phyloP scores from a whole-genome alignment of 2,329 filamentous ascomycete species.

The Didymella keratinophila region DNA sequence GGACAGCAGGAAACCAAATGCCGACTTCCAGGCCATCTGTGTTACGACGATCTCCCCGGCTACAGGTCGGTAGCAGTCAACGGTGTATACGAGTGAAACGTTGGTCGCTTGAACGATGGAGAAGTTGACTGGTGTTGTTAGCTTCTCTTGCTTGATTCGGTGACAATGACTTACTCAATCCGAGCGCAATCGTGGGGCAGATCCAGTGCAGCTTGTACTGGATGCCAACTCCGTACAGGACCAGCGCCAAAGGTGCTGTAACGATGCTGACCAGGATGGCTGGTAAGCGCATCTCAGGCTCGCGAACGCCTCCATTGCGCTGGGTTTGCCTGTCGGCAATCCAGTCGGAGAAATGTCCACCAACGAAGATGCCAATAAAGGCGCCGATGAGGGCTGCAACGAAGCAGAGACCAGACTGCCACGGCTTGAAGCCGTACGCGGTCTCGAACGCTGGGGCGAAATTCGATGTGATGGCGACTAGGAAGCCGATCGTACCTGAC shows the following conservation, averaged over 20 bases:
- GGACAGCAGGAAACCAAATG: slow-evolving; percentile 39
- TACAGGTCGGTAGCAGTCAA: slow-evolving; percentile 65
- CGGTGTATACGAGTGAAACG: slow-evolving; percentile 62
- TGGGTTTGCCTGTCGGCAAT: neutral
- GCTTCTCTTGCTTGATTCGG: neutral
- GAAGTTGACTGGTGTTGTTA: neutral
- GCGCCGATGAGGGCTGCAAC: neutral
- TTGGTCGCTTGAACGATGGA: neutral
- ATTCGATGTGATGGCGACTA: neutral
- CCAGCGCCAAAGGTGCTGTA: neutral
- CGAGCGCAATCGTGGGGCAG: neutral
- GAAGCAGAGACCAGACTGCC: neutral
- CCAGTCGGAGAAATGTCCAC: neutral
- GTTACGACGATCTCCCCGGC: slow-evolving; percentile 64
- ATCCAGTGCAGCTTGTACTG: neutral
- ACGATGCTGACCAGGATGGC: neutral
- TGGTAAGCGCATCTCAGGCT: neutral
- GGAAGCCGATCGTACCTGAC: neutral
- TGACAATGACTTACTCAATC: neutral
- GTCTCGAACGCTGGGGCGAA: neutral
- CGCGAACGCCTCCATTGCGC: neutral
- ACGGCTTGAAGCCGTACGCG: neutral
- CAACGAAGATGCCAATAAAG: neutral
- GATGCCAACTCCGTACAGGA: neutral
- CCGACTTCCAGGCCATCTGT: slow-evolving; percentile 63